Conservation (phyloP, 108 stramenopile species). For the Cyclotella baltica region DNA sequence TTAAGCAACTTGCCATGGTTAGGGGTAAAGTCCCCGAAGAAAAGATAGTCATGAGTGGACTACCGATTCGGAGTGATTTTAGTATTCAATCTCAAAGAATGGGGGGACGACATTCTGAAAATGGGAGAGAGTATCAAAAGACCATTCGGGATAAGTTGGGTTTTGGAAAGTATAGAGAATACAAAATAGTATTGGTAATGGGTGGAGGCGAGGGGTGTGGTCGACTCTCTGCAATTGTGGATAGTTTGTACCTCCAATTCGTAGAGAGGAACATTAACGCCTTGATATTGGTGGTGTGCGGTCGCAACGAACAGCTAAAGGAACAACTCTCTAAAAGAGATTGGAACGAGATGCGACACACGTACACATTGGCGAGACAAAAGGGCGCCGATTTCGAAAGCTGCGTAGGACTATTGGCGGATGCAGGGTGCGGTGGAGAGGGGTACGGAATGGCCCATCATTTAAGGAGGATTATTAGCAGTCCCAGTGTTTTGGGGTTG, state of each 20-base stretch:
- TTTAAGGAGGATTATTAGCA: constrained; percentile 58
- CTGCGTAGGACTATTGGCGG: constrained; percentile 41
- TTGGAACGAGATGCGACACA: constrained; percentile 63
- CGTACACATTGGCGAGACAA: constrained; percentile 28
- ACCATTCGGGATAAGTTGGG: constrained; percentile 55
- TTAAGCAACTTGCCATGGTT: constrained; percentile 74
- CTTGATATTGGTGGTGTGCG: constrained; percentile 94
- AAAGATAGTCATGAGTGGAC: constrained; percentile 88
- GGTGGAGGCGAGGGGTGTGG: constrained; percentile 97
- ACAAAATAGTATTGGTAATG: constrained; percentile 70
- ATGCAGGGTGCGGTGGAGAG: constrained; percentile 70
- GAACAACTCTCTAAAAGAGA: constrained; percentile 58
- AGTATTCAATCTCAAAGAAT: constrained; percentile 70
- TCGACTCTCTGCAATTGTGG: constrained; percentile 86
- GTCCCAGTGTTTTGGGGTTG: constrained; percentile 28
- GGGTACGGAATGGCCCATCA: constrained; percentile 69
- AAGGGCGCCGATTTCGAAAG: constrained; percentile 46
- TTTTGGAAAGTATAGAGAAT: constrained; percentile 42
- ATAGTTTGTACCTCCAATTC: constrained; percentile 76
- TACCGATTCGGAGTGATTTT: constrained; percentile 95
- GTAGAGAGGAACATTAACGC: constrained; percentile 71
- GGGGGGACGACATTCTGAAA: constrained; percentile 70
- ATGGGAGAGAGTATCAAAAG: constrained; percentile 66
- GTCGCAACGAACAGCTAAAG: constrained; percentile 76
- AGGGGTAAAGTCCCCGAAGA: constrained; percentile 83